Base-by-base conservation (phyloP, 257 asterid species). In the Nicotiana attenuata region DNA sequence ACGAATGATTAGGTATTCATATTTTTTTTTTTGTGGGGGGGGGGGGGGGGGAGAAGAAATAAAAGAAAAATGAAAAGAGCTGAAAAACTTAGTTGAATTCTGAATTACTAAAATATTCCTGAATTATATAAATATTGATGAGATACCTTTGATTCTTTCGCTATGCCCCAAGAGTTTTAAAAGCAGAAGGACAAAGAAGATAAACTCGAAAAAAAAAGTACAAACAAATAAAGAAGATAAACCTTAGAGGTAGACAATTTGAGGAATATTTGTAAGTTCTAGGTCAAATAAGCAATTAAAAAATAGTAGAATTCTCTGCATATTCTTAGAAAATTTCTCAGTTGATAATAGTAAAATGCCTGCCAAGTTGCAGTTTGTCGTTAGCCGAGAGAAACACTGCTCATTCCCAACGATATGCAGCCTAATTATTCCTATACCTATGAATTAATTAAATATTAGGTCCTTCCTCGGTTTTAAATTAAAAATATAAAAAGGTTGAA, bases 371-470 rank as follows among this genome's bases (percentile, higher is more conserved):
- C 79, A 73, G 79, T 47, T 3, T 47, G 0, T 47, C 24, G 79
- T 24, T 73, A 3, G 0, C 2, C 63, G 5, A 24, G 79, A 24
- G 61, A 73, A 73, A 73, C 79, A 73, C 79, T 73, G 79, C 79
- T 73, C 79, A 73, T 73, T 73, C 79, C 79, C 41, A 73, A 73
- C 79, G 79, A 73, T 14, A 47, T 73, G 79, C 79, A 24, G 79
- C 79, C 61, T 73, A 73, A 73, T 73, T 73, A 73, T 73, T 73
- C 78, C 78, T 47, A 56, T 71, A 13, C 38, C 78, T 11, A 22
- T 71, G n/a, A 45, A 71, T 71, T 45, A 71, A 71, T 69, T 38
- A n/a, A n/a, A n/a, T n/a, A 69, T 45, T 45, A 73, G 24, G 41
- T 73, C 22, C 22, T 41, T 24, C 63, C 63, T 19, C 63, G 3